Percentiles rank a stretch among this genome's conserved stretches.
Conservation (phyloP, 148 eudicot genomes). For the Spergularia marina region DNA sequence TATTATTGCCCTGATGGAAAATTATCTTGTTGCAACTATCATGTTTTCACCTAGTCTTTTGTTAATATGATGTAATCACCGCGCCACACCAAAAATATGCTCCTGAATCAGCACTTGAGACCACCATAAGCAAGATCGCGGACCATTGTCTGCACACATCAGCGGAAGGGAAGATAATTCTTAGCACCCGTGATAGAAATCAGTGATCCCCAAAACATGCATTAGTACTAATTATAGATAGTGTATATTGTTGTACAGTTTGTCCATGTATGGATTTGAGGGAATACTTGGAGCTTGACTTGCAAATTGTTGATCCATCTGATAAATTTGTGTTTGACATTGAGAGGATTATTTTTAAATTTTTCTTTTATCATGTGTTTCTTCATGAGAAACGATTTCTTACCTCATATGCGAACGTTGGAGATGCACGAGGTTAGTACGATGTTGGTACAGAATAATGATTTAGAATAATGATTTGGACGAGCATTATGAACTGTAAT, state of each 20-base stretch:
- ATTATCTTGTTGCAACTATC: no score
- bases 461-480: no score
- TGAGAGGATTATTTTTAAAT: slow-evolving; percentile 83
- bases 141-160: background rate
- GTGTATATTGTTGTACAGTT: slow-evolving; percentile 84
- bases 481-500: no score
- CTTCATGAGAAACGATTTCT: slow-evolving; percentile 89
- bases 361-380: slow-evolving; percentile 89
- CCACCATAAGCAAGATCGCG: slow-evolving; percentile 4
- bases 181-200: background rate
- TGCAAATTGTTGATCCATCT: slow-evolving; percentile 71
- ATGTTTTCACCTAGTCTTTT: no score
- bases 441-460: no score
- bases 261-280: slow-evolving; percentile 86
- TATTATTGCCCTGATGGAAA: no score
- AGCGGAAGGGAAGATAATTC: background rate
- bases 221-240: background rate
- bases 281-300: slow-evolving; percentile 81
- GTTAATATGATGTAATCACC: no score
- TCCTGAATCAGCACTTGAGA: no score
- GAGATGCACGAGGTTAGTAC: no score
- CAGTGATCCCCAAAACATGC: background rate
- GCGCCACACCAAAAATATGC: no score
- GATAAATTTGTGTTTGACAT: slow-evolving; percentile 50
- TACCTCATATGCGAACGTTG: no score